These are phyloP conservation scores for Malassezia globosa DNA, from an alignment of 1,284 basidiomycete genomes.

Conservation along the genomic window DNA sequence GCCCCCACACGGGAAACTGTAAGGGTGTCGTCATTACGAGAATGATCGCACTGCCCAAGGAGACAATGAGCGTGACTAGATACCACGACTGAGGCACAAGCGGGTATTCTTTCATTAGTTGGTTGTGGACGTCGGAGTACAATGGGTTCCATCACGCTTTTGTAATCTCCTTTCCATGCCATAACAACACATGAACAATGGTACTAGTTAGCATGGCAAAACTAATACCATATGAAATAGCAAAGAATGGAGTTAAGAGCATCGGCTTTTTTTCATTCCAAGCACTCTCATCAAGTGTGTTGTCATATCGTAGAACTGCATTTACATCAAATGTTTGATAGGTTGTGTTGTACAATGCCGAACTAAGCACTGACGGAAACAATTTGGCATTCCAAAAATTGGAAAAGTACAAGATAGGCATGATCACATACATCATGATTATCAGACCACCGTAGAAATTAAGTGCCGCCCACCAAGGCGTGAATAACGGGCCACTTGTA, in stretches of 20 bases:
- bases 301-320: constrained; percentile 32
- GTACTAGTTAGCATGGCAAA: constrained; percentile 52
- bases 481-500: constrained; percentile 50
- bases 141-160: constrained; percentile 47
- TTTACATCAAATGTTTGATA: constrained; percentile 31
- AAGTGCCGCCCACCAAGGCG: constrained; percentile 51
- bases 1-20: constrained; percentile 51
- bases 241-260: constrained; percentile 51
- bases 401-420: constrained; percentile 49
- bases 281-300: constrained; percentile 49
- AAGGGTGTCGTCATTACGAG: constrained; percentile 50
- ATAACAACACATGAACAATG: constrained; percentile 51
- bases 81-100: constrained; percentile 44
- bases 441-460: constrained; percentile 43
- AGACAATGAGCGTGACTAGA: constrained; percentile 28
- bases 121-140: constrained; percentile 44
- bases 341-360: constrained; percentile 46
- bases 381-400: constrained; percentile 49
- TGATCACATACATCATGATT: constrained; percentile 51
- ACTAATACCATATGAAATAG: constrained; percentile 48
- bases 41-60: constrained; percentile 45
- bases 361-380: constrained; percentile 49
- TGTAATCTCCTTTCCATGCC: constrained; percentile 51
- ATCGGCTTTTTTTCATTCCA: constrained; percentile 49
- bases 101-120: constrained; percentile 42